phyloP scores from a whole-genome alignment of 371 early-diverging fungal species.

The Choanephora cucurbitarum region DNA sequence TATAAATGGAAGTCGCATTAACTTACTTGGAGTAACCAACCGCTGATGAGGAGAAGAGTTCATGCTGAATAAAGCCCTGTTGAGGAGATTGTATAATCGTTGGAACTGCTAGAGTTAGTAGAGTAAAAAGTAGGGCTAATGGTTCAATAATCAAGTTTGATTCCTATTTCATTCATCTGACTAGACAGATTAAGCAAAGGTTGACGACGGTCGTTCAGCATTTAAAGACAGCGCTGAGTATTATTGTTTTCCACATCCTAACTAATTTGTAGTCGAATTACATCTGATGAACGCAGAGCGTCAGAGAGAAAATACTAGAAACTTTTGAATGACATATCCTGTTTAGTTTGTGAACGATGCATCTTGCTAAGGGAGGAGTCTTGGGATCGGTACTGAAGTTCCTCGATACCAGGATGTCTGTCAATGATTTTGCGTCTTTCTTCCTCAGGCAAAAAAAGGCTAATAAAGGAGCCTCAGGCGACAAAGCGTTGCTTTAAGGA shows the following conservation, averaged over 20 bases:
- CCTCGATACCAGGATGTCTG: neutral
- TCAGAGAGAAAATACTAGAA: neutral
- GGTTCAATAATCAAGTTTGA: neutral
- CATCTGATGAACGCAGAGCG: conserved; percentile 6
- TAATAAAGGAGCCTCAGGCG: too few species aligned
- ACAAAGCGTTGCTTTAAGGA: neutral
- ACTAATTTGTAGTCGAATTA: neutral
- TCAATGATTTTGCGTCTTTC: too few species aligned
- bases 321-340: conserved; percentile 8
- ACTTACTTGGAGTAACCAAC: neutral
- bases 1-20: neutral
- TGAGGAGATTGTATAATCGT: conserved; percentile 3
- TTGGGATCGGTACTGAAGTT: conserved; percentile 7
- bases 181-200: conserved; percentile 1
- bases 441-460: too few species aligned
- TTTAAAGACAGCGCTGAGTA: neutral
- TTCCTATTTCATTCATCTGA: neutral
- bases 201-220: conserved; percentile 2
- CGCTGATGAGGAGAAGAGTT: neutral
- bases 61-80: neutral
- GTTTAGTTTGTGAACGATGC: neutral
- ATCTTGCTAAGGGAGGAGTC: conserved; percentile 11
- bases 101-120: too few species aligned
- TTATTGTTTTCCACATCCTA: neutral
- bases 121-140: conserved; percentile 4